Conservation (phyloP, 2,329 filamentous ascomycete genomes). For the Apiospora koreana region DNA sequence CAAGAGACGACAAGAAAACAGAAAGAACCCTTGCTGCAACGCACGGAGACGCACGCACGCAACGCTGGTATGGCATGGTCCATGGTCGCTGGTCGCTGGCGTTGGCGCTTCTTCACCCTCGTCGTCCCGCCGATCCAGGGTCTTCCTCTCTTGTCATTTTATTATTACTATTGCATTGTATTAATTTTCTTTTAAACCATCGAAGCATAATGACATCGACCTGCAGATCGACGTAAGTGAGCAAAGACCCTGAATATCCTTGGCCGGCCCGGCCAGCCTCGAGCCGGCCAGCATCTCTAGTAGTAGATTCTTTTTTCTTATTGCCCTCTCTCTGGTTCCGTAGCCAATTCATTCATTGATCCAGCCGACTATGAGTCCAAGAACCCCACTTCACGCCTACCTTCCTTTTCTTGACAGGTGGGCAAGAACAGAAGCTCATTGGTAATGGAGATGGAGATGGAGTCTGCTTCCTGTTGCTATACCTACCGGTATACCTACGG, state of each 20-base stretch:
- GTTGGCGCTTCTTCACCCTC: neutral
- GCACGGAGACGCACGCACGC: too few species aligned
- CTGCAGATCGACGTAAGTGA: neutral
- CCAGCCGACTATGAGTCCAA: neutral
- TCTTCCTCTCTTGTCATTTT: neutral
- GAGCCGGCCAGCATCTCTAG: neutral
- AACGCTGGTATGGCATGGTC: too few species aligned
- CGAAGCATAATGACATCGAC: conserved; percentile 2
- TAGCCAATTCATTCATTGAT: too few species aligned
- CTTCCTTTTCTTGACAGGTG: neutral
- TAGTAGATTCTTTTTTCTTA: neutral
- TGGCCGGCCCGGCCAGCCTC: too few species aligned
- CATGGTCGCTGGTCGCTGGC: neutral
- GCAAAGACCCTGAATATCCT: neutral
- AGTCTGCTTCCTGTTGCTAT: too few species aligned
- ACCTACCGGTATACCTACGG: too few species aligned
- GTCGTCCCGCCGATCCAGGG: neutral
- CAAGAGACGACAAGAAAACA: too few species aligned
- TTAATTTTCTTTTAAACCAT: neutral
- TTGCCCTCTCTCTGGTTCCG: neutral
- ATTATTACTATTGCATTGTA: neutral
- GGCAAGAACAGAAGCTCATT: neutral
- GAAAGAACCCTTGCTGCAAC: neutral
- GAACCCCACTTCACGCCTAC: neutral
- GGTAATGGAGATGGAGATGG: too few species aligned